A percentile compares a stretch with the other conserved stretches of the same genome.
phyloP scores from a whole-genome alignment of 2,329 filamentous ascomycete species.

The Neofusicoccum laricinum region DNA sequence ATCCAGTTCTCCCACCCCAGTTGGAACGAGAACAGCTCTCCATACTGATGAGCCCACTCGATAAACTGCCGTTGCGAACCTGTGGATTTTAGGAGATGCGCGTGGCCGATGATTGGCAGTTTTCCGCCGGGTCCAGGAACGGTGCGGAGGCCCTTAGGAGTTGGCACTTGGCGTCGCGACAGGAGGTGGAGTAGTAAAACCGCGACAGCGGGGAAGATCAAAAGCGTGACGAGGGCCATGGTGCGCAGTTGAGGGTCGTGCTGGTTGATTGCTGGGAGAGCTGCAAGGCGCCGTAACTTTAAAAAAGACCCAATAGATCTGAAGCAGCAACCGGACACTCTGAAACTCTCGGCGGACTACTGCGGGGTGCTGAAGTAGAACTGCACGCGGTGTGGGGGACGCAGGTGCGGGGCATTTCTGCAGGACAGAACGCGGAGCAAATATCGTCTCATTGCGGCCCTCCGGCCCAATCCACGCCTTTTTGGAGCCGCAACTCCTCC shows the following conservation, averaged over 20 bases:
- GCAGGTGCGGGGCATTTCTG: not conserved
- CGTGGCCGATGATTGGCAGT: conserved; percentile 29
- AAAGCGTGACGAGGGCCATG: not conserved
- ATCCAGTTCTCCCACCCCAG: conserved; percentile 48
- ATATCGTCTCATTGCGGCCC: not conserved
- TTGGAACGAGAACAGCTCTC: conserved; percentile 45
- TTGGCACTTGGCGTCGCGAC: not conserved
- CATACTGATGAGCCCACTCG: conserved; percentile 42
- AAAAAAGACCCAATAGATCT: not conserved
- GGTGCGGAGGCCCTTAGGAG: conserved; percentile 16
- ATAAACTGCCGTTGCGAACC: conserved; percentile 30
- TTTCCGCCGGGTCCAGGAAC: conserved; percentile 27
- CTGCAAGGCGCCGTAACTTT: not conserved
- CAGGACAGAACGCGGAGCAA: not conserved
- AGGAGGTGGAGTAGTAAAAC: not conserved
- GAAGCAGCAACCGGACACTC: not conserved
- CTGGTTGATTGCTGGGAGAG: not conserved
- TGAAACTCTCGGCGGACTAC: not conserved
- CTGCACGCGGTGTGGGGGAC: not conserved
- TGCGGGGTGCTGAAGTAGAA: not conserved
- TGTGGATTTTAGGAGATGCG: conserved; percentile 28
- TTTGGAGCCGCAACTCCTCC: no score
- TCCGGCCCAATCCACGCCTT: no score
- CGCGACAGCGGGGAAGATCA: not conserved
- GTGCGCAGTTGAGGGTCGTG: not conserved